These are phyloP conservation scores for Paramecium primaurelia DNA, from an alignment of 73 alveolate genomes.

Conservation along the genomic window DNA sequence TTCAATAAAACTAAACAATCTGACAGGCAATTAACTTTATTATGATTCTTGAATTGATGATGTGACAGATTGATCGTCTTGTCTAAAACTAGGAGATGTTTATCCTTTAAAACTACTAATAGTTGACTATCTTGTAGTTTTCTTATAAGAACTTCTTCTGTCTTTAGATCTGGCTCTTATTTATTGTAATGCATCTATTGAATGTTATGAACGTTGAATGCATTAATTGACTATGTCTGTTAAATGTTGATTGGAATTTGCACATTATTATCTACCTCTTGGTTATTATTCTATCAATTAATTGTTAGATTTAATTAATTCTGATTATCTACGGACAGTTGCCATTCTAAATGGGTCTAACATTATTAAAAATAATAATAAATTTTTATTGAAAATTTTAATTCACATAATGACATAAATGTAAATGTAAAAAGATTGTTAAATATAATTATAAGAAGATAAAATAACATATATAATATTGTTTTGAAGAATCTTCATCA, in stretches of 20 bases:
- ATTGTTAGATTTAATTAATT: background rate
- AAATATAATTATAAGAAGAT: background rate
- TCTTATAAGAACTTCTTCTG: constrained; percentile 12
- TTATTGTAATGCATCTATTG: constrained; percentile 19
- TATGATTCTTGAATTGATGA: background rate
- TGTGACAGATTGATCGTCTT: background rate
- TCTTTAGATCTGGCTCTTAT: constrained; percentile 38
- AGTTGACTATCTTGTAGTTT: background rate
- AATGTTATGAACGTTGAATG: constrained; percentile 42
- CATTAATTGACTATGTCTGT: background rate
- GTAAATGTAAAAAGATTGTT: background rate
- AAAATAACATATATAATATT: background rate
- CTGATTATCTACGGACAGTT: constrained; percentile 37
- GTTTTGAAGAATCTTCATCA: background rate
- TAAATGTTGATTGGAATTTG: background rate
- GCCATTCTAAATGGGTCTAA: constrained; percentile 41
- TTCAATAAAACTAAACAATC: constrained; percentile 18
- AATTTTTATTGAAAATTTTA: background rate
- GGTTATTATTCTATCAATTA: background rate
- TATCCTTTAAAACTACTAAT: background rate
- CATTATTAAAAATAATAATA: background rate
- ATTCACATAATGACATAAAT: background rate
- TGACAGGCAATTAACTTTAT: background rate
- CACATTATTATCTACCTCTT: background rate
- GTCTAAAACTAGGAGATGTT: constrained; percentile 42